A percentile compares a stretch with the other conserved stretches of the same genome.
phyloP scores from a whole-genome alignment of 169 alveolate genomes.

The Amoebophrya sp. region DNA sequence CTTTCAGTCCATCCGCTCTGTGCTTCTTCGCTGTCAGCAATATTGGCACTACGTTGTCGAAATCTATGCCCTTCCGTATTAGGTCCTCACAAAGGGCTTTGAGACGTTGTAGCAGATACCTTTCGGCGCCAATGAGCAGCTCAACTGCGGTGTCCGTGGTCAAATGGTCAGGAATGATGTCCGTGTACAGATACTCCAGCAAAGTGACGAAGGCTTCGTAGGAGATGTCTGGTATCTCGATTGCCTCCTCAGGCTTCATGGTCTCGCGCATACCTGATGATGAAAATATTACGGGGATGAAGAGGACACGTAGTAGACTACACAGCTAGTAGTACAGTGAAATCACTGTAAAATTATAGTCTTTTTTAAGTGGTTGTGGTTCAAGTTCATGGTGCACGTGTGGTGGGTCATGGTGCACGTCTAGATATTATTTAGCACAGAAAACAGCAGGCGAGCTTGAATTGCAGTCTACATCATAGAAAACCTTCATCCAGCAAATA shows the following conservation, averaged over 20 bases:
- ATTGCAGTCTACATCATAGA: too few relatives aligned
- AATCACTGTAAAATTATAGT: too few relatives aligned
- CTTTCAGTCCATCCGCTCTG: conserved; percentile 41
- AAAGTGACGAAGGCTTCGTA: conserved; percentile 50
- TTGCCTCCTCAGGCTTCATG: background rate
- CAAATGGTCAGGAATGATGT: conserved; percentile 49
- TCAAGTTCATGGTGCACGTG: too few relatives aligned
- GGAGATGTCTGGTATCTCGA: background rate
- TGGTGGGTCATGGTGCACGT: too few relatives aligned
- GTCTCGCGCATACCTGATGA: background rate
- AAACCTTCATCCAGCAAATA: too few relatives aligned
- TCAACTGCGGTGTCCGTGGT: conserved; percentile 51
- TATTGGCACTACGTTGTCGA: conserved; percentile 51
- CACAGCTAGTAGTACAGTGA: too few relatives aligned
- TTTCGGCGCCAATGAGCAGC: conserved; percentile 63
- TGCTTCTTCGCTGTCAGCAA: conserved; percentile 52
- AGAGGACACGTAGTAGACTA: too few relatives aligned
- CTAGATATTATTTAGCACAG: too few relatives aligned
- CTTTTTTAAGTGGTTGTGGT: too few relatives aligned
- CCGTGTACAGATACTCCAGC: conserved; percentile 66
- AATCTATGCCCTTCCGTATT: conserved; percentile 45
- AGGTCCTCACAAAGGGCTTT: conserved; percentile 59
- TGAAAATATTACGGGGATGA: too few relatives aligned
- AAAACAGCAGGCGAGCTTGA: too few relatives aligned
- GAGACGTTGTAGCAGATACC: conserved; percentile 56